Percentiles rank a stretch among this genome's conserved stretches.
These are phyloP conservation scores for Aleurites moluccanus DNA, from an alignment of 441 rosid genomes.

Conservation along the genomic window DNA sequence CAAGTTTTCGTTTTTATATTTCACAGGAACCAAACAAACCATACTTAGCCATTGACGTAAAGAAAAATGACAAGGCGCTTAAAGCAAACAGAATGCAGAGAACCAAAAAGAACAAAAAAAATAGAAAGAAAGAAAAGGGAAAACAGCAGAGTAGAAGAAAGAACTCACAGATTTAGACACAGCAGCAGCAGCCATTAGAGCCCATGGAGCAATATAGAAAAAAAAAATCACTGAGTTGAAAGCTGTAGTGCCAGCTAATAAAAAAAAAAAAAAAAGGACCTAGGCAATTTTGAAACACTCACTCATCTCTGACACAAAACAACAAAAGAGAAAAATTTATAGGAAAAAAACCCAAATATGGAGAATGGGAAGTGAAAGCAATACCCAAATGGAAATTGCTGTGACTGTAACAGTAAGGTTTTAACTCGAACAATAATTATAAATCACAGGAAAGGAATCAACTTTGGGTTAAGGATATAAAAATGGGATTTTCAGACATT, in stretches of 20 bases:
- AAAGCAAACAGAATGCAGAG: conserved; percentile 7
- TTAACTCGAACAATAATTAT: too few relatives aligned
- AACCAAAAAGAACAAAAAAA: conserved; percentile 8
- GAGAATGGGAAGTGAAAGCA: neutral
- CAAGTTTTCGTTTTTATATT: conserved; percentile 18
- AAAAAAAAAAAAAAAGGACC: neutral
- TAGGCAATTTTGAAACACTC: conserved; percentile 13
- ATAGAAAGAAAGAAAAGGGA: neutral
- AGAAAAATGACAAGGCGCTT: too few relatives aligned
- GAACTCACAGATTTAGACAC: conserved; percentile 40
- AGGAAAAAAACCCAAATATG: conserved; percentile 5
- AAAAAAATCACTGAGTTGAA: neutral
- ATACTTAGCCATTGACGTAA: neutral
- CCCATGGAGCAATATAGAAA: conserved; percentile 8
- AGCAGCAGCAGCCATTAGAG: conserved; percentile 22
- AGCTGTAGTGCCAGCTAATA: neutral
- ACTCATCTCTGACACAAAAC: conserved; percentile 22
- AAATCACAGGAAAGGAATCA: neutral
- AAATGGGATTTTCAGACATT: neutral
- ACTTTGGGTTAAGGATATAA: neutral
- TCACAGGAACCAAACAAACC: conserved; percentile 20
- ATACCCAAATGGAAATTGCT: conserved; percentile 5
- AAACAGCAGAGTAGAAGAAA: neutral
- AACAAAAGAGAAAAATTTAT: conserved; percentile 8
- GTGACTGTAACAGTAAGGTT: neutral